Conservation (phyloP, 2,329 filamentous ascomycete genomes). For the Fusarium buxicola region DNA sequence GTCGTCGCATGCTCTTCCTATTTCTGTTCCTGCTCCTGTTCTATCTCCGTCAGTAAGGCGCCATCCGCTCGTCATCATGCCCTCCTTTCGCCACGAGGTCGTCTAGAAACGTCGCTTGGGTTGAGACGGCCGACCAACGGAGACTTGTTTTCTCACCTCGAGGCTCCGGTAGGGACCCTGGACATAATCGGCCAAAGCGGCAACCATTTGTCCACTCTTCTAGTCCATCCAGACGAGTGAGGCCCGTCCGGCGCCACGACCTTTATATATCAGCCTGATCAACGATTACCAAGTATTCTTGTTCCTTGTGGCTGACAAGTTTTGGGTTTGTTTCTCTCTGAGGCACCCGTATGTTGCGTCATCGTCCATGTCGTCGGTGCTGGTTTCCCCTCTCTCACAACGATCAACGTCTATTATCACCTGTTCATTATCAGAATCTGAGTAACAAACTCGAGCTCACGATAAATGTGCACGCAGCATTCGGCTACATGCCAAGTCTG, state of each 20-base stretch:
- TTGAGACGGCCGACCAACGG: constrained; percentile 36
- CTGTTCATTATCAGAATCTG: constrained; percentile 25
- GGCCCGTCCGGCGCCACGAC: constrained; percentile 37
- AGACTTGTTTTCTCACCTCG: constrained; percentile 28
- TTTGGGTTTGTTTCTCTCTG: constrained; percentile 8
- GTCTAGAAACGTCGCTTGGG: constrained; percentile 39
- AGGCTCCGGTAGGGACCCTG: constrained; percentile 33
- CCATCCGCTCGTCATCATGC: constrained; percentile 41
- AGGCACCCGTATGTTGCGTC: constrained; percentile 17
- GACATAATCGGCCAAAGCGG: constrained; percentile 36
- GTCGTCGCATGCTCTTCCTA: constrained; percentile 39
- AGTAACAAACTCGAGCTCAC: constrained; percentile 44
- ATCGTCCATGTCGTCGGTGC: constrained; percentile 42
- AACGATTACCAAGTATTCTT: constrained; percentile 8
- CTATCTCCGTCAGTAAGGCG: constrained; percentile 26
- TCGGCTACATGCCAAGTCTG: constrained; percentile 68
- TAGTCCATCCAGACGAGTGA: constrained; percentile 15
- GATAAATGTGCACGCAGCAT: constrained; percentile 71
- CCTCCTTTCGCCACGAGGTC: constrained; percentile 41
- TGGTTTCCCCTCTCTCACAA: constrained; percentile 30
- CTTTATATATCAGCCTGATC: constrained; percentile 46
- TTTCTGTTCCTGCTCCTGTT: constrained; percentile 24
- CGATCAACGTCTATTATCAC: constrained; percentile 24
- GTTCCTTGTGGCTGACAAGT: constrained; percentile 14
- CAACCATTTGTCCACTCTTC: constrained; percentile 31